These are phyloP conservation scores for Backusella westeae DNA, from an alignment of 192 early-diverging fungal species.

Conservation along the genomic window DNA sequence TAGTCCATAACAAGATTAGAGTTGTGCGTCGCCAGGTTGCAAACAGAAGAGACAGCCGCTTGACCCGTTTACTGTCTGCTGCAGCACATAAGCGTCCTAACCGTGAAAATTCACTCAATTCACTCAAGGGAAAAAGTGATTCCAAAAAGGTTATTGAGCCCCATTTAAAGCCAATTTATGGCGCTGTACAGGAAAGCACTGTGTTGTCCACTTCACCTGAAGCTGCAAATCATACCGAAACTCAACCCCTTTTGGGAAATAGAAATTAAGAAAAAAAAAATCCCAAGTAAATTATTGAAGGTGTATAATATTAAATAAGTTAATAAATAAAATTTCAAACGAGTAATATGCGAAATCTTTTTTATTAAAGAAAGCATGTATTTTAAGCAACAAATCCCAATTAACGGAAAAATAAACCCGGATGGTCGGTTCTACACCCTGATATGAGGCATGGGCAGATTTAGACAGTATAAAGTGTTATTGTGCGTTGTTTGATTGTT, in stretches of 20 bases:
- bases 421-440: too few relatives aligned
- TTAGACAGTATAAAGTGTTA: too few relatives aligned
- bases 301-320: background rate
- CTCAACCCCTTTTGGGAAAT: conserved; percentile 19
- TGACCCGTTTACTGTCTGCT: conserved; percentile 21
- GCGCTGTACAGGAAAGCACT: background rate
- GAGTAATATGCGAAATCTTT: too few relatives aligned
- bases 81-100: conserved; percentile 12
- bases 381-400: too few relatives aligned
- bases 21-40: conserved; percentile 47
- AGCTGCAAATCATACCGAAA: conserved; percentile 8
- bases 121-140: conserved; percentile 5
- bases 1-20: conserved; percentile 55
- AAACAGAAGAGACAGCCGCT: conserved; percentile 14
- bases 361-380: too few relatives aligned
- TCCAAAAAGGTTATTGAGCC: conserved; percentile 6
- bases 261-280: background rate
- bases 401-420: too few relatives aligned
- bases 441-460: too few relatives aligned
- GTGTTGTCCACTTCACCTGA: background rate
- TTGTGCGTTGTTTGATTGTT: too few relatives aligned
- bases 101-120: background rate
- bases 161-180: conserved; percentile 10
- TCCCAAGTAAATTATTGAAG: background rate
- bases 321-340: too few relatives aligned